Base-by-base conservation (phyloP, 2,329 filamentous ascomycete species). In the Neospermospora avenae region DNA sequence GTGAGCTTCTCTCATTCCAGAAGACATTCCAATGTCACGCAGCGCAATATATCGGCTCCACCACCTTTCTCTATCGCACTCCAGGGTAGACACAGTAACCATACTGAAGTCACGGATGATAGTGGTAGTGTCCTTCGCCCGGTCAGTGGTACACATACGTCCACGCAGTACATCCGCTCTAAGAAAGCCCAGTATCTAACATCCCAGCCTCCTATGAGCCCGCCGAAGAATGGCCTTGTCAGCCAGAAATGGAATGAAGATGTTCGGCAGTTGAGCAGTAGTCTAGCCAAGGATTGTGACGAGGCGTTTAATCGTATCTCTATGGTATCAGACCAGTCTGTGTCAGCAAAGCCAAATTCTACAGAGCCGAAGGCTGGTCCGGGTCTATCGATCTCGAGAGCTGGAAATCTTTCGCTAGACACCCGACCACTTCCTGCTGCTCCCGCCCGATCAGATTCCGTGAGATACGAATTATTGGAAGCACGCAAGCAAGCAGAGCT, bases 201-300 rank as follows among this genome's bases (percentile, higher is more conserved):
- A 46, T 57, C 65, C 22, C 52, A 63, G n/a, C 39, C 56, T 25
- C 20, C 58, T 20, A 49, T 51, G 39, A 11, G 58, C 20, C 42
- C 31, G n/a, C 28, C 59, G 20, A 69, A 69, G 25, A 24, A 60
- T 49, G 62, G 46, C 35, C 61, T 60, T 35, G 42, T 59, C 7
- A 70, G 65, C 46, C 58, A 65, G 25, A 44, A 69, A 51, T 87
- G 85, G 74, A 87, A 84, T 67, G 91, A 92, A 60, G 93, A 96
- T 71, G 83, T 95, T 57, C 83, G 91, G 6, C 88, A 93, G 68
- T 88, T 96, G 59, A 96, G 91, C 67, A 85, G 84, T 68, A 91
- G 91, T 68, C 86, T 97, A 63, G 91, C 91, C 53, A 91, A 91
- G 74, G 90, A 95, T 60, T 96, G 93, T 70, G 93, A 98, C 70